Base-by-base conservation (phyloP, 2,329 filamentous ascomycete genomes). In the Thielaviopsis euricoi region DNA sequence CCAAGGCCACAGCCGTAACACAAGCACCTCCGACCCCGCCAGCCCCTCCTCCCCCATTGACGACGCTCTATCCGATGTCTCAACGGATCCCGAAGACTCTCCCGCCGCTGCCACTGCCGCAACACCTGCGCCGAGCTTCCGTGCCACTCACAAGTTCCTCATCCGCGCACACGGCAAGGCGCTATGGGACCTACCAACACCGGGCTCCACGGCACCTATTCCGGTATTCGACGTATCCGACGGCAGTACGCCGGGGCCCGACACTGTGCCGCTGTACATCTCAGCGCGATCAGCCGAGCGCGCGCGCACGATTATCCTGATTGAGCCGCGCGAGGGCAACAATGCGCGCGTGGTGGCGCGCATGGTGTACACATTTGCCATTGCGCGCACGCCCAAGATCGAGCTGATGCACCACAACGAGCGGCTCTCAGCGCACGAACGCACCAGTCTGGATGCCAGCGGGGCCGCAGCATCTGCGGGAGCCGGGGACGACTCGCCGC, bases 291-390 rank as follows among this genome's bases (percentile, higher is more conserved):
- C 71, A 12, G 67, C 67, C 9, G 70, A 71, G 51, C 65, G 68
- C 60, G 80, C 77, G 0, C 77, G 73, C 2, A 73, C 69, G 37
- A 73, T 76, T 61, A 71, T 72, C 61, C 73, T 81, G 53, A 66
- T 76, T 13, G n/a, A 25, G 3, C 67, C 75, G 40, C 72, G 70
- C 22, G 68, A 71, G 40, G 69, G 71, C 15, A 62, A 64, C 5
- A 56, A 61, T 22, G 52, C 56, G 46, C 58, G 64, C 13, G 66
- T 73, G 5, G 63, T 80, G n/a, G 75, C 72, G 61, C 70, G 66
- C 0, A 83, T 80, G 0, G 74, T 71, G 3, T 83, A 83, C 67
- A 75, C 74, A 62, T 81, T 76, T 63, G 80, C 80, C 0, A 79
- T 79, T 1, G 71, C 71, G 48, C 71, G 72, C 2, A 72, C 76